Evolutionary conservation across 805 yeast genomes (phyloP), one percentile per base, ranked within the genome.

Genomic region (Wickerhamomyces bisporus): DNA sequence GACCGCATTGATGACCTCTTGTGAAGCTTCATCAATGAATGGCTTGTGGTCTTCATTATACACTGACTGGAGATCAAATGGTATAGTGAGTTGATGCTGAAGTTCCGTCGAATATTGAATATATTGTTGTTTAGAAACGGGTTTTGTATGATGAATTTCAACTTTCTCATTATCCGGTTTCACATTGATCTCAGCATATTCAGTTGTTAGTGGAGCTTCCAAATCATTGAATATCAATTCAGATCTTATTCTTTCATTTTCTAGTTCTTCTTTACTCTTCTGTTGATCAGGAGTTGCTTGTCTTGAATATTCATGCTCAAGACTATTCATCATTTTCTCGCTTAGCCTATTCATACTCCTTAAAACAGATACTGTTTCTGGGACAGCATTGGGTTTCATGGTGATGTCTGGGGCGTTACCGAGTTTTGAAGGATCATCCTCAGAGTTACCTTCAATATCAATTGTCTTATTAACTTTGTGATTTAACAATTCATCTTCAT

Each of bases 331-430:
- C 83, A 91, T 82, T 47, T 88, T 77, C 41, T 86, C 79, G 55
- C 94, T 82, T 34, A 91, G 65, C 42, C 88, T 75, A 62, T 91
- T 91, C 93, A 91, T 88, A 44, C 95, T 86, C 48, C 83, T 73
- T 65, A 93, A 70, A 15, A 88, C 78, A 14, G 83, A 77, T 14
- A 86, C 71, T 49, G 88, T 76, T 46, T 86, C 95, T 32, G 73
- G 73, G 29, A 68, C 62, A 32, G 80, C 78, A 40, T 73, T 66
- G 8, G 66, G 63, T 40, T 66, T 70, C 98, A 91, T 91, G 6
- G 97, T 91, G 38, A 86, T 67, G 61, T 91, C 97, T 0, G 96
- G 96, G 16, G 70, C 68, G 53, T 86, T 86, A 1, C 97, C 97
- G 35, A 73, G 61, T 45, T 69, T 74, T 34, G 79, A 80, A 0